Base-by-base conservation (phyloP, 176 grass and related monocot genomes). In the Elaeis guineensis region DNA sequence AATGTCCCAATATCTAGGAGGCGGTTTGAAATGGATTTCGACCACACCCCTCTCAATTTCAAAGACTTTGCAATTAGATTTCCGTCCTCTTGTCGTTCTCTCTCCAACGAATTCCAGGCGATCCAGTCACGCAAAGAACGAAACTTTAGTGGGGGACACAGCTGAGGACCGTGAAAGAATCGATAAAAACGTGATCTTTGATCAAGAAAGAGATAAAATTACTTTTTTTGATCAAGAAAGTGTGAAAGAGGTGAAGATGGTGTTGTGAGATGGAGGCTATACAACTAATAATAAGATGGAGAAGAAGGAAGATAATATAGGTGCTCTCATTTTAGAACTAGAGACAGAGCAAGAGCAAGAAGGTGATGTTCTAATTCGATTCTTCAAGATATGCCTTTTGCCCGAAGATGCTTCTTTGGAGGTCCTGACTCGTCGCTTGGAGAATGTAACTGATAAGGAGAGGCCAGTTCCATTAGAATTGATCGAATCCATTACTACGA, bases 351-450 rank as follows among this genome's bases (percentile, higher is more conserved):
- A 66, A 57, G 25, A 59, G 39, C 49, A 30, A 69, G 80, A 73
- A 57, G 61, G 77, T 29, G 78, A 70, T 25, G 69, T 78, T 56
- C 54, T 84, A 18, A 75, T 92, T 32, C 81, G 78, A 56, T 65
- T 92, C 30, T 67, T 77, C 17, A 81, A 89, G 14, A 67, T 69
- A 72, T 69, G 70, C 55, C 67, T 70, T 58, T 57, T 53, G 61
- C 54, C 62, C 11, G 63, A 61, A 19, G 79, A 71, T 59, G 66
- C 79, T 63, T 75, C 84, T 4, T 25, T 72, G 21, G 59, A 19
- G 15, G 66, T 65, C 39, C 56, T 78, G 48, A 26, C 63, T 62
- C 50, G n/a, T 21, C 26, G 44, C 69, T 49, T 48, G 20, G 73
- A 52, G 53, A 71, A 61, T 66, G 69, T 21, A 19, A 65, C 25